Percentiles rank a stretch among this genome's conserved stretches.
phyloP scores from a whole-genome alignment of 257 asterid species.

The Datura wrightii region DNA sequence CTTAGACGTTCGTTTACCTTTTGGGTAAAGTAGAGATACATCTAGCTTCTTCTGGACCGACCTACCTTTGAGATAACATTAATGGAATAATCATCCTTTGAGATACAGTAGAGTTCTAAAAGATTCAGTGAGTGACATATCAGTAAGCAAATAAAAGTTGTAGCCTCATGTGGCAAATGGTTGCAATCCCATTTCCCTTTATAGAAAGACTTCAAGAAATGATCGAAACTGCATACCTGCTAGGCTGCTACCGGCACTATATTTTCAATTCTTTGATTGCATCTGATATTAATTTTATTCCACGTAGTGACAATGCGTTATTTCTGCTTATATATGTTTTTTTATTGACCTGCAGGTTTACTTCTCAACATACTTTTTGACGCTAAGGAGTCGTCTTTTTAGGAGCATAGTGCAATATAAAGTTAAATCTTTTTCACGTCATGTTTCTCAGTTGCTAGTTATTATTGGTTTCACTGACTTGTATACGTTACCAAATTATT shows the following conservation, averaged over 20 bases:
- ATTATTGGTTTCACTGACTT: conserved; percentile 29
- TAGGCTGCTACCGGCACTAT: background rate
- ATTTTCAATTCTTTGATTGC: background rate
- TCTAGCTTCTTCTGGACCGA: conserved; percentile 18
- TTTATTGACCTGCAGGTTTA: conserved; percentile 29
- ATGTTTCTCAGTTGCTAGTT: conserved; percentile 22
- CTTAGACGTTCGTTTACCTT: background rate
- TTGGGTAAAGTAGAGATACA: conserved; percentile 5
- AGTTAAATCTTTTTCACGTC: background rate
- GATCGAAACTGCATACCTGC: background rate
- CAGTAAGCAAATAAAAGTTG: background rate
- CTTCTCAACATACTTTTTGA: conserved; percentile 28
- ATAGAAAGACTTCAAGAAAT: conserved; percentile 11
- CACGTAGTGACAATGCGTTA: background rate
- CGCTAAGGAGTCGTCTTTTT: conserved; percentile 26
- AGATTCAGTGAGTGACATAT: background rate
- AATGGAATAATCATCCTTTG: conserved; percentile 8
- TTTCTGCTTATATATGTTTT: conserved; percentile 14
- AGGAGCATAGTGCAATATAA: conserved; percentile 31
- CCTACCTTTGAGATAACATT: background rate
- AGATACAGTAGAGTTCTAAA: conserved; percentile 3
- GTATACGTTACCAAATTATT: background rate
- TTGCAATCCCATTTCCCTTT: background rate
- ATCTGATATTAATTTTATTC: conserved; percentile 4
- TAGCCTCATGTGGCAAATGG: conserved; percentile 6